Evolutionary conservation across 768 basidiomycete species (phyloP).

Genomic region (Phanerochaete sordida): DNA sequence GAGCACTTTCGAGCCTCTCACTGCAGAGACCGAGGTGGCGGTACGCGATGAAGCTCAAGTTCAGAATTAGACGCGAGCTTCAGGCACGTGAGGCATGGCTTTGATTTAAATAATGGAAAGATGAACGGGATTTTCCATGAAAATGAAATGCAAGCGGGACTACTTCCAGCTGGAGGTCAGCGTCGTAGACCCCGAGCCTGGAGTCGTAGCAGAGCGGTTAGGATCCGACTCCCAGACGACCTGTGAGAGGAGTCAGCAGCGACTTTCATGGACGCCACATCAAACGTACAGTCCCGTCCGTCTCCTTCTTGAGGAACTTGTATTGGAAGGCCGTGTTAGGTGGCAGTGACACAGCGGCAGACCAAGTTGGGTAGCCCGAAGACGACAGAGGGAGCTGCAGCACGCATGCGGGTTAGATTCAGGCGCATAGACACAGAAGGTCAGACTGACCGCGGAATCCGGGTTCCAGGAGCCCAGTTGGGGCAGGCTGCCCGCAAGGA

Average conservation of each 20-base stretch:
- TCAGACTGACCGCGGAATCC: constrained; percentile 38
- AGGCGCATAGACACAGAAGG: neutral
- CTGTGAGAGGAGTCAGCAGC: constrained; percentile 24
- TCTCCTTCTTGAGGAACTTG: constrained; percentile 59
- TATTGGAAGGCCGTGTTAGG: constrained; percentile 48
- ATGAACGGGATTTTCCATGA: no score
- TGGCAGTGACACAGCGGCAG: constrained; percentile 44
- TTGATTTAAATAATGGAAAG: no score
- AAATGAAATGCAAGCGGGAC: no score
- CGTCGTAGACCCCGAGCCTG: constrained; percentile 36
- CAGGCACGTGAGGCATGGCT: no score
- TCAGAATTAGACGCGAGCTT: no score
- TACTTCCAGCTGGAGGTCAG: constrained; percentile 44
- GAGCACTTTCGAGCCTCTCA: no score
- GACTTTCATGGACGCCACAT: no score
- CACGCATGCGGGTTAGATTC: neutral
- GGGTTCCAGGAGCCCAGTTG: constrained; percentile 54
- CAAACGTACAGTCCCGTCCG: constrained; percentile 44
- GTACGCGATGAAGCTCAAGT: no score
- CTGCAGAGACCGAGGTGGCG: no score
- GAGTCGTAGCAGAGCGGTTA: constrained; percentile 45
- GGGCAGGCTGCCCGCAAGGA: constrained; percentile 52
- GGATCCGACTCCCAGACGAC: constrained; percentile 63
- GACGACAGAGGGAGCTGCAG: constrained; percentile 50
- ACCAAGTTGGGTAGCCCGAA: constrained; percentile 55